Conservation (phyloP, 2,329 filamentous ascomycete genomes). For the Venturia carpophila region DNA sequence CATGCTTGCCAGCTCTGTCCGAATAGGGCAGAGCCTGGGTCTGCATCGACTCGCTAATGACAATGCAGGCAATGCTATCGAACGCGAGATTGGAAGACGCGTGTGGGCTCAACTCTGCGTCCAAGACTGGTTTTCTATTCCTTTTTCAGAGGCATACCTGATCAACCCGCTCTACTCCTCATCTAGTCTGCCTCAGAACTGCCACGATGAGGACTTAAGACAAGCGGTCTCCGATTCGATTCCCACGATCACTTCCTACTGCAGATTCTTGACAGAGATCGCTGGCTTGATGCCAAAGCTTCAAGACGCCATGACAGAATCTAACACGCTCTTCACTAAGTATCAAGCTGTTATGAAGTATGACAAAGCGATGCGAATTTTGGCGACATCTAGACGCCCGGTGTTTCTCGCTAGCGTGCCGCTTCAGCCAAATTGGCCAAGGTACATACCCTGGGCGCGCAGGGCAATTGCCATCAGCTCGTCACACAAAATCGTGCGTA, state of each 20-base stretch:
- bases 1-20: constrained; percentile 37
- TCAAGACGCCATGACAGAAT: constrained; percentile 33
- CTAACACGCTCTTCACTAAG: constrained; percentile 32
- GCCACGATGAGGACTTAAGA: constrained; percentile 31
- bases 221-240: constrained; percentile 21
- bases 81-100: constrained; percentile 12
- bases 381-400: constrained; percentile 30
- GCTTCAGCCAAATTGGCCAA: constrained; percentile 33
- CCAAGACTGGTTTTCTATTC: constrained; percentile 39
- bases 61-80: constrained; percentile 21
- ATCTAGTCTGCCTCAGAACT: constrained; percentile 29
- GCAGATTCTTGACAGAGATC: constrained; percentile 32
- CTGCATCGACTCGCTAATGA: constrained; percentile 35
- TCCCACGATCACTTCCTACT: constrained; percentile 31
- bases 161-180: constrained; percentile 33
- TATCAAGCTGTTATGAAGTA: constrained; percentile 36
- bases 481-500: constrained; percentile 34
- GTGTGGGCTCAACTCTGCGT: constrained; percentile 19
- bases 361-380: constrained; percentile 33
- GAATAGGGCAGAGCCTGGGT: constrained; percentile 42
- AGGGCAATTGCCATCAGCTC: constrained; percentile 33
- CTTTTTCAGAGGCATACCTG: constrained; percentile 34
- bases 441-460: constrained; percentile 36
- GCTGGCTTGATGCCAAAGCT: constrained; percentile 33
- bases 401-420: constrained; percentile 31